Evolutionary conservation across 2,329 filamentous ascomycete species (phyloP), one percentile per base, ranked within the genome.

Genomic region (Pezicula carpinea): DNA sequence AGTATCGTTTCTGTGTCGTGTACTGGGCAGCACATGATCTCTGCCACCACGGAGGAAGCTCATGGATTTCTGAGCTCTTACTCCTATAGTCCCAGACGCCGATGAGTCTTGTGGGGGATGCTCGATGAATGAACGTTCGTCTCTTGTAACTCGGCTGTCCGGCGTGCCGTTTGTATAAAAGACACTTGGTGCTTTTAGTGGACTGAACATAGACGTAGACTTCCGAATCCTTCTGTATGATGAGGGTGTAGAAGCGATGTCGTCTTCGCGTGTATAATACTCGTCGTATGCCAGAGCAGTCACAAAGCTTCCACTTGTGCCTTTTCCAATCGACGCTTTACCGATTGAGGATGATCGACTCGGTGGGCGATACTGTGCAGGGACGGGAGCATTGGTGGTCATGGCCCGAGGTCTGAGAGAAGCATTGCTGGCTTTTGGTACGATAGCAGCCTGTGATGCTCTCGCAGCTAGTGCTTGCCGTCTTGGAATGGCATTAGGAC

Each of bases 61-160:
- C 74, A 77, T 78, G 3, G 79, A 82, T 43, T 73, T 78, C 1
- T 75, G 74, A 3, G 71, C 62, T 50, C 73, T 70, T 14, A 80
- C 53, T 5, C 13, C 22, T 15, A 8, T 10, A 23, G 10, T 29
- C 13, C 26, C 26, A 29, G 26, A 29, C 10, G 26, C 26, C 13
- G 26, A 29, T 29, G 26, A 29, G 26, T 29, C 19, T 23, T 40
- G 38, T 15, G 38, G 22, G 13, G 5, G 23, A 5, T 21, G 21
- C 11, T 40, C 38, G 15, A 40, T 13, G n/a, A 40, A 40, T 13
- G 11, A 10, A 40, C 26, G 26, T 29, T 23, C 19, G 22, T 40
- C 10, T 40, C 38, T 14, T n/a, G 38, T 40, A 22, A 40, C 11
- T 10, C 22, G 33, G 31, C 49, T 47, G 13, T 54, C 50, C 5